A percentile compares a stretch with the other conserved stretches of the same genome.
Evolutionary conservation across 257 asterid species (phyloP).

Genomic region (Solanum pinnatisectum): DNA sequence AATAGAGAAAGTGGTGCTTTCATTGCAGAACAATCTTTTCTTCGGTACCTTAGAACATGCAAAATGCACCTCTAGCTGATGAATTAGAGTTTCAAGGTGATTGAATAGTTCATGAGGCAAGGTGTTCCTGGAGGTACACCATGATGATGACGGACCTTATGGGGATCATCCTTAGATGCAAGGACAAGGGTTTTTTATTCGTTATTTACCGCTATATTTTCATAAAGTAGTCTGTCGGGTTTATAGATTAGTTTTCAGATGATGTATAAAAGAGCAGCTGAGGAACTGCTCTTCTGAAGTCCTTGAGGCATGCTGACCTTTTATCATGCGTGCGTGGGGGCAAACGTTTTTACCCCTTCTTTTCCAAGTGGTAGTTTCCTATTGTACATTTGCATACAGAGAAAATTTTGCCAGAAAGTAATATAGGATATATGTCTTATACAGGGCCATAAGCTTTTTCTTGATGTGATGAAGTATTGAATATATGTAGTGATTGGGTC

Average conservation of each 20-base stretch:
- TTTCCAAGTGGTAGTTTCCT: not conserved
- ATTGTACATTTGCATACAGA: not conserved
- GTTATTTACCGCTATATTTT: not conserved
- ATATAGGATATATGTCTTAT: not conserved
- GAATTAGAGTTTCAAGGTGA: not conserved
- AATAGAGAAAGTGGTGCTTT: not conserved
- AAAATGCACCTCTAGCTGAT: not conserved
- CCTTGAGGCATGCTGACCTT: slow-evolving; percentile 17
- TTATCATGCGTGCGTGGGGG: slow-evolving; percentile 12
- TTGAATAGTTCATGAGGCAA: not conserved
- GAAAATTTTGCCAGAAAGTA: not conserved
- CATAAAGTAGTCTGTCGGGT: not conserved
- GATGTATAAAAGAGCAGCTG: not conserved
- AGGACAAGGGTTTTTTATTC: not conserved
- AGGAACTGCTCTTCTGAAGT: not conserved
- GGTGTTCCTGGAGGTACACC: not conserved
- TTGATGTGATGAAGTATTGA: not conserved
- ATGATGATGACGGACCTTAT: not conserved
- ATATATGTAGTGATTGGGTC: not conserved
- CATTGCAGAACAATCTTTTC: not conserved
- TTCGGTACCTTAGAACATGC: not conserved
- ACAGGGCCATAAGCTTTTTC: not conserved
- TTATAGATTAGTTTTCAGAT: slow-evolving; percentile 1
- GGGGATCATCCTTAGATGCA: not conserved
- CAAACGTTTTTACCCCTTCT: not conserved